Base-by-base conservation (phyloP, 2,329 filamentous ascomycete genomes). In the Corynespora cassiicola region DNA sequence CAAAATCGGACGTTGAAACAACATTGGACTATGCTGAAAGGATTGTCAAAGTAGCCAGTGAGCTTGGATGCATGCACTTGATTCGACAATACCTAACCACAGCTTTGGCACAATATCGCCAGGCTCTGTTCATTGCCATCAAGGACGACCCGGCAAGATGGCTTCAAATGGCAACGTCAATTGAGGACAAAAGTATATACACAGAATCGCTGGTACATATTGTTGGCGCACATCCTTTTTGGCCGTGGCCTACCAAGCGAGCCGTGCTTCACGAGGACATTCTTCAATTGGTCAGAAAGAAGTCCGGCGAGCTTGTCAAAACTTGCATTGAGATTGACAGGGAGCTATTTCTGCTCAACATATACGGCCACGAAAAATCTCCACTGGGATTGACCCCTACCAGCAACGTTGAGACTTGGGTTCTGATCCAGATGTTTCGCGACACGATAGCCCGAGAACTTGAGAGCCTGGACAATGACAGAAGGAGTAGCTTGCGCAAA, bases 161-260 rank as follows among this genome's bases (percentile, higher is more conserved):
- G 57, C 49, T 70, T 0, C 42, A 54, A 2, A 40, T 71, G n/a
- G 50, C 56, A 0, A 34, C 62, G 2, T 26, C 50, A 1, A 45
- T 71, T 2, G 31, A 65, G 18, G 60, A 57, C 32, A 31, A 36
- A 1, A 31, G 39, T 2, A 58, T 72, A 9, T 72, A 65, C 45
- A 60, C 59, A 5, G 69, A 72, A 32, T 55, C 63, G 10, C 50
- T 69, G 2, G 57, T 68, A 12, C 66, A 73, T 42, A 37, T 71
- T 6, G 52, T 58, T 2, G 65, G 68, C 34, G 42, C 49, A 1
- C 52, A 57, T 15, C 63, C 66, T 3, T 31, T 29, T 11, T 56
- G 50, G 48, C 46, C 49, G 7, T 62, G 54, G 43, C 34, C 38
- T 7, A 57, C 48, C 2, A 39, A 28, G 5, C 31, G 11, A 6